phyloP scores from a whole-genome alignment of 106 monocot species.

The Vanilla planifolia region DNA sequence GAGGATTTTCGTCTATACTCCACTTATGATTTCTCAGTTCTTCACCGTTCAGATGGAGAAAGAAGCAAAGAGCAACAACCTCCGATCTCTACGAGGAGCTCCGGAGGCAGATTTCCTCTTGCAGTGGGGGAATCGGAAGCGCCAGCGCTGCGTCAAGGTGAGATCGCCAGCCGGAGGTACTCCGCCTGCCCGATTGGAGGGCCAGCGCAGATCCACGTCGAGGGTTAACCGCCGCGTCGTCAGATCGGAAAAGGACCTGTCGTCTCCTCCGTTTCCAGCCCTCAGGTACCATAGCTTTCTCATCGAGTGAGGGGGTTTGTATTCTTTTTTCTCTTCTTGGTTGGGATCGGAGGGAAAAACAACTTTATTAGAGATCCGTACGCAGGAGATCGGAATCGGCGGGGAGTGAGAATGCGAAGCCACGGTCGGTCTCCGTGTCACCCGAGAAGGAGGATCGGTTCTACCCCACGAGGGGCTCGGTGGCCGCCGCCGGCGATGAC shows the following conservation, averaged over 20 bases:
- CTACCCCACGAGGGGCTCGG: slow-evolving; percentile 82
- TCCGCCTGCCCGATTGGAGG: slow-evolving; percentile 33
- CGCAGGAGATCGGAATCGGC: slow-evolving; percentile 47
- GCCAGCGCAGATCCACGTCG: slow-evolving; percentile 23
- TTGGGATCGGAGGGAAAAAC: background rate
- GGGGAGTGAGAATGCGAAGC: slow-evolving; percentile 45
- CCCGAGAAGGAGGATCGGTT: slow-evolving; percentile 91
- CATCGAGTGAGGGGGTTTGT: background rate
- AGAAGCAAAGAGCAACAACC: slow-evolving; percentile 12
- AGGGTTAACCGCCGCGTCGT: slow-evolving; percentile 53
- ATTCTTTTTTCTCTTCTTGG: background rate
- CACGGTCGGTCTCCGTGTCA: slow-evolving; percentile 27
- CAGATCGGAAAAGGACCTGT: slow-evolving; percentile 28
- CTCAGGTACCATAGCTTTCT: background rate
- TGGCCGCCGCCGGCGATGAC: slow-evolving; percentile 18
- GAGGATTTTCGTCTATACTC: background rate
- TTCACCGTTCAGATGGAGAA: slow-evolving; percentile 22
- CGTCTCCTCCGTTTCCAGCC: slow-evolving; percentile 14
- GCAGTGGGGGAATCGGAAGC: slow-evolving; percentile 74
- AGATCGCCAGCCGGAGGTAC: slow-evolving; percentile 5
- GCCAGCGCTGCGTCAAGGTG: slow-evolving; percentile 62
- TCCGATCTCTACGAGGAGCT: background rate
- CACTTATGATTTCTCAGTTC: background rate
- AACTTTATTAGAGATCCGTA: slow-evolving; percentile 9
- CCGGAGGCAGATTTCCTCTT: slow-evolving; percentile 40